These are phyloP conservation scores for Spencermartinsiella europaea DNA, from an alignment of 805 yeast genomes.

Conservation along the genomic window DNA sequence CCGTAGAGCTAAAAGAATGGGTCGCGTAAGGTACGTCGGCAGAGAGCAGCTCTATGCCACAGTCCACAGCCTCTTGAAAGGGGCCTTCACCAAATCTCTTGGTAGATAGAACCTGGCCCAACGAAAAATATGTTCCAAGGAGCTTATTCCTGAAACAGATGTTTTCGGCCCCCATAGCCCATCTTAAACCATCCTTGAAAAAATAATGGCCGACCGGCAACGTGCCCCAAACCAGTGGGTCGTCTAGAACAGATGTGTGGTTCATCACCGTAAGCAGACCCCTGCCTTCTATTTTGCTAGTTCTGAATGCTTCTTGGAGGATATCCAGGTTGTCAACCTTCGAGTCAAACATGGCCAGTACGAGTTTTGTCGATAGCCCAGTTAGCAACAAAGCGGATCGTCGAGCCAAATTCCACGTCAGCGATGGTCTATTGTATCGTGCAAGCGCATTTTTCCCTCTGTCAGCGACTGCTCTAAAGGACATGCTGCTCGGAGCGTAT, in stretches of 20 bases:
- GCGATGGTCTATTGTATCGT: conserved; percentile 54
- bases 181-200: conserved; percentile 65
- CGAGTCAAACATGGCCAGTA: conserved; percentile 63
- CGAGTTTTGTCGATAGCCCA: conserved; percentile 57
- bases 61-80: conserved; percentile 85
- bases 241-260: conserved; percentile 70
- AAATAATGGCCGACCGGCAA: conserved; percentile 66
- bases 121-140: conserved; percentile 54
- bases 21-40: conserved; percentile 5
- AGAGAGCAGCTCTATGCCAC: conserved; percentile 70
- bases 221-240: conserved; percentile 84
- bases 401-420: conserved; percentile 63
- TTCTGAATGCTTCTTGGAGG: conserved; percentile 58
- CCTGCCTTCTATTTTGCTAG: conserved; percentile 61
- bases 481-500: conserved; percentile 17
- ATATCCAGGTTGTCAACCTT: conserved; percentile 55
- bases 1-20: neutral
- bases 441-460: conserved; percentile 62
- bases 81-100: conserved; percentile 90
- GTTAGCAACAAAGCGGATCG: conserved; percentile 63
- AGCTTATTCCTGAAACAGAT: conserved; percentile 55
- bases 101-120: conserved; percentile 86
- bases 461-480: conserved; percentile 17
- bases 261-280: conserved; percentile 84
- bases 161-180: conserved; percentile 94